phyloP scores from a whole-genome alignment of 2,329 filamentous ascomycete species.

The Fusarium citri region DNA sequence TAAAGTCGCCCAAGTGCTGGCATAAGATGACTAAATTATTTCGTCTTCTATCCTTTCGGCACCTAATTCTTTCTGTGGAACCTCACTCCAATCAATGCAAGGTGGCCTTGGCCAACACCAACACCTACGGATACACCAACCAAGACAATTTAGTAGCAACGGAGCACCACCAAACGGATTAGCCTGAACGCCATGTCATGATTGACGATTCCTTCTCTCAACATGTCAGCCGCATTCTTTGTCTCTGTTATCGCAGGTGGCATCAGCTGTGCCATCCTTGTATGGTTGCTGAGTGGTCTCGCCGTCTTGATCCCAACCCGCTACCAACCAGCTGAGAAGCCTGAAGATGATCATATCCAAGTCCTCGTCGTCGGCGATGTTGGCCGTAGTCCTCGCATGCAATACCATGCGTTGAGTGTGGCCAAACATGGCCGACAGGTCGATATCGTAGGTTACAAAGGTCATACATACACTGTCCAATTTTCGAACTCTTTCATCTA shows the following conservation, averaged over 20 bases:
- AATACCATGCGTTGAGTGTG: conserved; percentile 95
- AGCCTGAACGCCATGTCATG: conserved; percentile 26
- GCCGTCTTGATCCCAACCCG: conserved; percentile 49
- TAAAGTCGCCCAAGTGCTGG: neutral
- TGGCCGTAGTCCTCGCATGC: conserved; percentile 95
- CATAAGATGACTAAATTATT: neutral
- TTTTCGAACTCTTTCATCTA: conserved; percentile 8
- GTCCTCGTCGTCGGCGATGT: conserved; percentile 95
- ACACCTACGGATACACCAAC: conserved; percentile 3
- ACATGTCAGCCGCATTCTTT: conserved; percentile 48
- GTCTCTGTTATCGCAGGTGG: conserved; percentile 52
- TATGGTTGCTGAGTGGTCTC: conserved; percentile 43
- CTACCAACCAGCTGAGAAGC: conserved; percentile 50
- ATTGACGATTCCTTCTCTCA: conserved; percentile 12
- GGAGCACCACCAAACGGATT: conserved; percentile 14
- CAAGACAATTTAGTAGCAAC: conserved; percentile 10
- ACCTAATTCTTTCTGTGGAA: conserved; percentile 22
- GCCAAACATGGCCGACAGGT: conserved; percentile 84
- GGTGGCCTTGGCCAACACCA: conserved; percentile 34
- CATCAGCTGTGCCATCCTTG: conserved; percentile 49
- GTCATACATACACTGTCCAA: conserved; percentile 55
- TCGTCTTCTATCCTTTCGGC: neutral
- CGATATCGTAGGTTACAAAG: conserved; percentile 88
- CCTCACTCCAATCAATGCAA: conserved; percentile 26
- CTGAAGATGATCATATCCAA: conserved; percentile 68